These are phyloP conservation scores for Fusarium sambucinum DNA, from an alignment of 2,329 filamentous ascomycete genomes.

Conservation along the genomic window DNA sequence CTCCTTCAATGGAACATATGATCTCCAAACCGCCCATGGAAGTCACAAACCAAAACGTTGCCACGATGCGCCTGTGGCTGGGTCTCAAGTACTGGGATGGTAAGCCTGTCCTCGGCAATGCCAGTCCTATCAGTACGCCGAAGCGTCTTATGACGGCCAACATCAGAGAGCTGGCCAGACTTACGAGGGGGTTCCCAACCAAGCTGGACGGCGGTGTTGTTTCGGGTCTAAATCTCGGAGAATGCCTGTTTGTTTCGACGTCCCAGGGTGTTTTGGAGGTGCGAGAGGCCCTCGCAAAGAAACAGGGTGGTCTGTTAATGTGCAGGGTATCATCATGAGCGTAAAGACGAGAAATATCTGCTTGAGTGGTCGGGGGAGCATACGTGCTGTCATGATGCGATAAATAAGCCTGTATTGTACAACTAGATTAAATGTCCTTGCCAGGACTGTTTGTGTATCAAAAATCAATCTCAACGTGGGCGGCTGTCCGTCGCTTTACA, in stretches of 20 bases:
- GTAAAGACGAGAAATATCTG: background rate
- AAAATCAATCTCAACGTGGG: slow-evolving; percentile 37
- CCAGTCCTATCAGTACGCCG: slow-evolving; percentile 78
- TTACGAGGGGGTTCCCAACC: slow-evolving; percentile 76
- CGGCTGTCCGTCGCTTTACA: slow-evolving; percentile 26
- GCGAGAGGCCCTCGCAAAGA: slow-evolving; percentile 83
- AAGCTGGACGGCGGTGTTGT: slow-evolving; percentile 72
- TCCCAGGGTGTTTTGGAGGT: slow-evolving; percentile 83
- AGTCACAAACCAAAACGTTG: slow-evolving; percentile 77
- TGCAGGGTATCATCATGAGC: slow-evolving; percentile 72
- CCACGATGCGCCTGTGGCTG: slow-evolving; percentile 83
- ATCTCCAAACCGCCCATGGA: slow-evolving; percentile 63
- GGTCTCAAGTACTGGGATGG: slow-evolving; percentile 92
- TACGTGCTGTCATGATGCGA: slow-evolving; percentile 39
- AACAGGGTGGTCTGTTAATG: slow-evolving; percentile 82
- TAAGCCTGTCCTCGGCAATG: slow-evolving; percentile 78
- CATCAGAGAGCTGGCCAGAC: slow-evolving; percentile 69
- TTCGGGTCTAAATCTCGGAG: slow-evolving; percentile 81
- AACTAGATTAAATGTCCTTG: slow-evolving; percentile 44
- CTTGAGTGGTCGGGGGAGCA: slow-evolving; percentile 15
- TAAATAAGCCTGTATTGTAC: slow-evolving; percentile 47
- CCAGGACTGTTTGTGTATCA: slow-evolving; percentile 43
- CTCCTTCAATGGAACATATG: slow-evolving; percentile 62
- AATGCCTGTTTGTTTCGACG: slow-evolving; percentile 84
- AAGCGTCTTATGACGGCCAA: slow-evolving; percentile 77